Evolutionary conservation across 1,139 yeast species (phyloP), one percentile per base, ranked within the genome.

Genomic region (Taiozyma sp.): DNA sequence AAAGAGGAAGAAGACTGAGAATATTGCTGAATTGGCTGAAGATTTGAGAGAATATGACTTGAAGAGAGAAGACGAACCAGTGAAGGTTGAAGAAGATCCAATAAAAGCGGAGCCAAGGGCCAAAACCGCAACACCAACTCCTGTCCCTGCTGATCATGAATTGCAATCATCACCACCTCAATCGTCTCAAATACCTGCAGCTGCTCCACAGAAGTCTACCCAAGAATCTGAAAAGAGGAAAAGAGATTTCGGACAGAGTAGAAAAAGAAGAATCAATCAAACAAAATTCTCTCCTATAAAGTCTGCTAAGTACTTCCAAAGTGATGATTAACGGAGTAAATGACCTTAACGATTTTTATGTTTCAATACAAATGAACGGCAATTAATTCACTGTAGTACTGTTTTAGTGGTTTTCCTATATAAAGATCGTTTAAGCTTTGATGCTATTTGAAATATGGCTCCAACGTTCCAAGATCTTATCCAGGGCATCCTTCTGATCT

Each of bases 381-480:
- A 4, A 30, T 13, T 9, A 30, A 4, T 13, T 11, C 34, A 11
- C 4, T 13, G 34, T 30, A 30, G 34, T 13, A 6, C 28, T 26
- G 19, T 19, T 19, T 19, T 19, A 19, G 19, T 19, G 16, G 6
- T 32, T 32, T 8, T 6, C 16, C 35, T 32, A 32, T 32, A 32
- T 30, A 30, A 10, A 30, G 34, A 13, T 30, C 6, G 3, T 6
- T 32, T n/a, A 32, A n/a, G 3, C 19, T 32, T n/a, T 5, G n/a
- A 32, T 32, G 35, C 7, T 32, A 19, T n/a, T 13, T 32, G 35
- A 6, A n/a, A 32, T 56, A 40, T 59, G 47, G 8, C 63, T 50
- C 85, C 85, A 80, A 48, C 80, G 61, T 11, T 64, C 57, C 0
- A 68, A 59, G 14, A 80, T 62, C 42, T 59, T 45, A n/a, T 59